A percentile compares a stretch with the other conserved stretches of the same genome.
Evolutionary conservation across 768 basidiomycete species (phyloP).

Genomic region (Candolleomyces aberdarensis): DNA sequence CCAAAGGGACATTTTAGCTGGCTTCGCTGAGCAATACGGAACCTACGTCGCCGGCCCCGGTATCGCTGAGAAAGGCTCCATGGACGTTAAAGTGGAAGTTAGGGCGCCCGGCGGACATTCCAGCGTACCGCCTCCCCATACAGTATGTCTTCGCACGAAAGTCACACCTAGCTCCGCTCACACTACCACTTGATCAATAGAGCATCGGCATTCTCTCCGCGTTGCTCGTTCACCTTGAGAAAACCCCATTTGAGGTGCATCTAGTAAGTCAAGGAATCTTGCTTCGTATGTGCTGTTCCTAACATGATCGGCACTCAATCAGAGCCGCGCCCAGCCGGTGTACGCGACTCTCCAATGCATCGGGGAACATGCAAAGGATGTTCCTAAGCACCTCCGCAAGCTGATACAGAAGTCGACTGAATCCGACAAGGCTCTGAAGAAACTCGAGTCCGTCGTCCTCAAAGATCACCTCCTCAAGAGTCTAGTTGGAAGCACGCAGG

Average conservation of each 20-base stretch:
- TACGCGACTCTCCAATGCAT: slow-evolving; percentile 64
- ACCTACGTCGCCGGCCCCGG: slow-evolving; percentile 57
- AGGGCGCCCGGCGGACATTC: slow-evolving; percentile 80
- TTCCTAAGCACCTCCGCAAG: slow-evolving; percentile 46
- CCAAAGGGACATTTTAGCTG: slow-evolving; percentile 27
- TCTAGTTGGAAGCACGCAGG: slow-evolving; percentile 70
- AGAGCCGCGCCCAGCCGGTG: slow-evolving; percentile 56
- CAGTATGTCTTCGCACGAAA: slow-evolving; percentile 37
- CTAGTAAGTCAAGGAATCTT: slow-evolving; percentile 37
- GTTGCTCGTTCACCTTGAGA: slow-evolving; percentile 66
- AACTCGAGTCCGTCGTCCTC: slow-evolving; percentile 47
- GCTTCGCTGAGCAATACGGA: slow-evolving; percentile 49
- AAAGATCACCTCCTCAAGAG: slow-evolving; percentile 38
- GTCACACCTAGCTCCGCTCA: background rate
- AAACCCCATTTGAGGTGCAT: slow-evolving; percentile 51
- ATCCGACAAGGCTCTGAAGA: slow-evolving; percentile 49
- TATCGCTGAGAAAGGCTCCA: slow-evolving; percentile 71
- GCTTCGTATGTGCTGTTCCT: background rate
- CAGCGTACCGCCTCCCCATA: slow-evolving; percentile 78
- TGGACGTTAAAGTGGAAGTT: slow-evolving; percentile 64
- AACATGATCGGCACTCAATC: background rate
- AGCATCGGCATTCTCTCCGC: slow-evolving; percentile 80
- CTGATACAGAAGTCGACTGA: slow-evolving; percentile 43
- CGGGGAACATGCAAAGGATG: slow-evolving; percentile 54
- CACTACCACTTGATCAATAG: slow-evolving; percentile 27